phyloP scores from a whole-genome alignment of 1,284 basidiomycete species.

The Naganishia albida region DNA sequence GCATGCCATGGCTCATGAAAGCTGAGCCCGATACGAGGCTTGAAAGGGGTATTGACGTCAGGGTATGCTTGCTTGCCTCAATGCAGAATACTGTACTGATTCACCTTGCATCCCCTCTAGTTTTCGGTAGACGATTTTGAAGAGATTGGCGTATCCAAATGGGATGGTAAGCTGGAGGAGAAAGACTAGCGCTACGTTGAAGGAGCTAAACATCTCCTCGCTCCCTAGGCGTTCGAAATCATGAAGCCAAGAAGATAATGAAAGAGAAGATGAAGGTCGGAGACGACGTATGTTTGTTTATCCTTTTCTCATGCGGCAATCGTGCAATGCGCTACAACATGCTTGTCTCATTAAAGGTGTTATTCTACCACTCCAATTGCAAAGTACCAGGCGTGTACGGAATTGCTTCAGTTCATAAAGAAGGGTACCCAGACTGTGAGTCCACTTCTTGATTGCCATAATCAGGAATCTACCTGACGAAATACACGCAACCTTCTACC shows the following conservation, averaged over 20 bases:
- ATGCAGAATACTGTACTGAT: conserved; percentile 10
- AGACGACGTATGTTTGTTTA: conserved; percentile 64
- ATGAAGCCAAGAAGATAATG: conserved; percentile 90
- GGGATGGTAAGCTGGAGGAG: conserved; percentile 68
- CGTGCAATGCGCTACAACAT: not conserved
- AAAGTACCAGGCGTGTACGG: conserved; percentile 84
- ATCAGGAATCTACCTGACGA: not conserved
- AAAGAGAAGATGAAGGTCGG: conserved; percentile 78
- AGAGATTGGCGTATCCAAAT: conserved; percentile 66
- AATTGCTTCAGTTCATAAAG: conserved; percentile 76
- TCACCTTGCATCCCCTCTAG: conserved; percentile 55
- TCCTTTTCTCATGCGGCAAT: not conserved
- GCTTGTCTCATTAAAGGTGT: not conserved
- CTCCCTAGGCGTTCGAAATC: conserved; percentile 62
- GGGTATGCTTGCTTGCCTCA: conserved; percentile 58
- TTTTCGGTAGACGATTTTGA: conserved; percentile 91
- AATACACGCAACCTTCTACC: not conserved
- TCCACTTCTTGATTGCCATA: conserved; percentile 19
- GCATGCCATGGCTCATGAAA: conserved; percentile 74
- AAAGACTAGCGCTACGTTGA: not conserved
- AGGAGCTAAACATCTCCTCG: not conserved
- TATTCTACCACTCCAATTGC: conserved; percentile 86
- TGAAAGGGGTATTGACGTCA: conserved; percentile 87
- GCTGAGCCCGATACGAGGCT: conserved; percentile 85
- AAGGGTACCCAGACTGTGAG: conserved; percentile 87